Percentiles rank a stretch among this genome's conserved stretches.
phyloP scores from a whole-genome alignment of 495 filamentous ascomycete species.

The Penicillium tannophilum region DNA sequence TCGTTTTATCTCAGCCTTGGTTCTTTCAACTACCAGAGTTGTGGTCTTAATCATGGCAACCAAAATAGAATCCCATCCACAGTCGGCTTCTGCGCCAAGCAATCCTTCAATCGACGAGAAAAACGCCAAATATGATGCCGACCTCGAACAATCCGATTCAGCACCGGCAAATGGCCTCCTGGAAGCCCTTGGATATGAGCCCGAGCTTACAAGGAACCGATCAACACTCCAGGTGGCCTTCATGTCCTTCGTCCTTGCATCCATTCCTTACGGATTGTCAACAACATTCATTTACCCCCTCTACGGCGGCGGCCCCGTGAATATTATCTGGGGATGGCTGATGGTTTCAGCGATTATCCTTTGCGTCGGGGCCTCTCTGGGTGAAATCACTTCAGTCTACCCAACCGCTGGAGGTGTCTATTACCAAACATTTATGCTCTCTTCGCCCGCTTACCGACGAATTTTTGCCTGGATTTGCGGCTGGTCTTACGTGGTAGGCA shows the following conservation, averaged over 20 bases:
- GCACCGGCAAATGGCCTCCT: conserved; percentile 24
- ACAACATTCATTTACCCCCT: conserved; percentile 66
- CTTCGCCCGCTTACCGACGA: conserved; percentile 49
- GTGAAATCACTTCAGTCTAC: conserved; percentile 68
- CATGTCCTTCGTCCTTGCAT: conserved; percentile 49
- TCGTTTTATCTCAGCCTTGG: neutral
- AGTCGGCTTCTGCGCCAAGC: neutral
- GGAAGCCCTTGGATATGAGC: conserved; percentile 54
- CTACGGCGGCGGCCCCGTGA: conserved; percentile 58
- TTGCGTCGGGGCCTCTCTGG: conserved; percentile 63
- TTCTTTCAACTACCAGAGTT: neutral
- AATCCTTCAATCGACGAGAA: neutral
- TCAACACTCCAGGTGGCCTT: conserved; percentile 41
- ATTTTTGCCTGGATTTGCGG: conserved; percentile 65
- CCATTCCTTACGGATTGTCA: conserved; percentile 60
- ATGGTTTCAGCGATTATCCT: conserved; percentile 64
- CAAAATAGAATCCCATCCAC: neutral
- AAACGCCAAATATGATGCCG: conserved; percentile 4
- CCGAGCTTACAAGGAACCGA: conserved; percentile 53
- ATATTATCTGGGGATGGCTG: conserved; percentile 65
- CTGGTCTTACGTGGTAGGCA: conserved; percentile 69
- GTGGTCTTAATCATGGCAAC: neutral
- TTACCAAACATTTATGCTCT: conserved; percentile 64
- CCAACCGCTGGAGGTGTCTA: conserved; percentile 66
- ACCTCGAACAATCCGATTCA: conserved; percentile 15